phyloP scores from a whole-genome alignment of 108 stramenopile species.

The Licmophora abbreviata region DNA sequence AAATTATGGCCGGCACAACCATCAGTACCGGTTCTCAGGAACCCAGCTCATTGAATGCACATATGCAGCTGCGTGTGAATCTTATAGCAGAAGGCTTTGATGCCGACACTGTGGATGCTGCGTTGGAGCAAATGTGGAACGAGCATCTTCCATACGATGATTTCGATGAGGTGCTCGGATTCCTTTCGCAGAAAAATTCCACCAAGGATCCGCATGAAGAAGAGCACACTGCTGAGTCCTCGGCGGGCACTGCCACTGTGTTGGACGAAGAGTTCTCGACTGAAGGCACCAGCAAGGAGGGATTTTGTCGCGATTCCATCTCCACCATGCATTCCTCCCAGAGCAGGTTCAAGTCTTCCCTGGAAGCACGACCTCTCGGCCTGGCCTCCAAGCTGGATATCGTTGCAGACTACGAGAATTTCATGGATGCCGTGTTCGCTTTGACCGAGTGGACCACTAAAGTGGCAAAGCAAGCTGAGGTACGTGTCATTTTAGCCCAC shows the following conservation, averaged over 20 bases:
- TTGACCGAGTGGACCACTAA: slow-evolving; percentile 30
- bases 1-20: slow-evolving; percentile 1
- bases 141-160: slow-evolving; percentile 25
- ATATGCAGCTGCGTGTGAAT: slow-evolving; percentile 10
- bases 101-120: slow-evolving; percentile 15
- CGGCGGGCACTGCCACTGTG: too few species aligned
- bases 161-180: slow-evolving; percentile 17
- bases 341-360: too few species aligned
- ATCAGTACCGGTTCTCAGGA: background rate
- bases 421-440: slow-evolving; percentile 32
- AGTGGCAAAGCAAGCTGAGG: slow-evolving; percentile 32
- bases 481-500: slow-evolving; percentile 12
- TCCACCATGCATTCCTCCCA: background rate
- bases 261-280: too few species aligned
- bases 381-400: slow-evolving; percentile 20
- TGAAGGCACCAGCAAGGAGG: background rate
- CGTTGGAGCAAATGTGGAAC: slow-evolving; percentile 44
- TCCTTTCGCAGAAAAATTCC: slow-evolving; percentile 11
- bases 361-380: too few species aligned
- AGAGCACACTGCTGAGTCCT: too few species aligned
- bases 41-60: slow-evolving; percentile 12
- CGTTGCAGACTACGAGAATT: slow-evolving; percentile 23
- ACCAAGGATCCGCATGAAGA: background rate
- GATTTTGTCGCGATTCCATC: background rate
- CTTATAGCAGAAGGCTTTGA: slow-evolving; percentile 15